These are phyloP conservation scores for Tricholoma furcatifolium DNA, from an alignment of 768 basidiomycete species.

Conservation along the genomic window DNA sequence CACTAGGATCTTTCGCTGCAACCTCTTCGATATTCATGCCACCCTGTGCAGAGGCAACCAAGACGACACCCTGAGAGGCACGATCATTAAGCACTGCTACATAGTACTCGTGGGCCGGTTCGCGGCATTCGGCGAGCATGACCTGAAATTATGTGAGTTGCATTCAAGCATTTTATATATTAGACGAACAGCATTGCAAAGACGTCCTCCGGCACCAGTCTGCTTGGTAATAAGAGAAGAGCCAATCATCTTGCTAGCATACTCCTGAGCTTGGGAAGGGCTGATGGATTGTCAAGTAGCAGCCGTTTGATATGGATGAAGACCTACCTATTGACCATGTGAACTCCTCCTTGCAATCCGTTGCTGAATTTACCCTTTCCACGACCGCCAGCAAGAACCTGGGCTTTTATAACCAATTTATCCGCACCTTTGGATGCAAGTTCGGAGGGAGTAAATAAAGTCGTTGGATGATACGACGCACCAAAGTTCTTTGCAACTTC, in stretches of 20 bases:
- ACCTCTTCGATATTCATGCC: constrained; percentile 99
- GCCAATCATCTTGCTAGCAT: constrained; percentile 91
- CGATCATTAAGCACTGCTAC: constrained; percentile 97
- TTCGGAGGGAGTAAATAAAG: constrained; percentile 8
- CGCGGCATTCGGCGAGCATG: constrained; percentile 95
- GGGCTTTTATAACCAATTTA: constrained; percentile 95
- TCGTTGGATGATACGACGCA: constrained; percentile 28
- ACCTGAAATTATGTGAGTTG: constrained; percentile 49
- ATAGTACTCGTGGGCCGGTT: constrained; percentile 96
- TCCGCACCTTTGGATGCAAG: constrained; percentile 50
- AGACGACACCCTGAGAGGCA: constrained; percentile 80
- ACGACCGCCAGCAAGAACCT: constrained; percentile 97
- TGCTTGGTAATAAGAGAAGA: constrained; percentile 97
- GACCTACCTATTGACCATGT: constrained; percentile 80
- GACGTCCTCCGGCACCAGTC: constrained; percentile 86
- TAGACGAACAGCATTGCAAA: constrained; percentile 87
- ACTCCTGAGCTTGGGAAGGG: constrained; percentile 85
- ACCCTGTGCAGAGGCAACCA: constrained; percentile 92
- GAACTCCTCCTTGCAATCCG: constrained; percentile 97
- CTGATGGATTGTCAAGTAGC: constrained; percentile 33
- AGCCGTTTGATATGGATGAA: constrained; percentile 1
- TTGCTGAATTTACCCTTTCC: constrained; percentile 97
- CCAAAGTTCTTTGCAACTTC: constrained; percentile 89
- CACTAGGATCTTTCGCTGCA: constrained; percentile 89
- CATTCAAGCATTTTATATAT: neutral